A percentile compares a stretch with the other conserved stretches of the same genome.
phyloP scores from a whole-genome alignment of 2,329 filamentous ascomycete species.

The Colletotrichum scovillei region DNA sequence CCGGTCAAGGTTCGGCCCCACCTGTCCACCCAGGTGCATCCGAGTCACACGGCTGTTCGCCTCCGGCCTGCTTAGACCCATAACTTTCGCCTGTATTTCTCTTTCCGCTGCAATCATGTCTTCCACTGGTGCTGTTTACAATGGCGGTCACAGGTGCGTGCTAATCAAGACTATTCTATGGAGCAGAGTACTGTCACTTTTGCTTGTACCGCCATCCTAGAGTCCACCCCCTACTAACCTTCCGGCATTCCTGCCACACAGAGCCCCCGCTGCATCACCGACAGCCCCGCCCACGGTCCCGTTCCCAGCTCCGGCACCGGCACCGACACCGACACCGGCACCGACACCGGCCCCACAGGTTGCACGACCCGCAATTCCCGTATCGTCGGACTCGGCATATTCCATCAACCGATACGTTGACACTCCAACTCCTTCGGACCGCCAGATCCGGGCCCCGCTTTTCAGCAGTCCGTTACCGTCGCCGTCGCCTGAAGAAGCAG shows the following conservation, averaged over 20 bases:
- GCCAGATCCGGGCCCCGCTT: not conserved
- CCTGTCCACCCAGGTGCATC: too few species aligned
- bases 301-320: conserved; percentile 1
- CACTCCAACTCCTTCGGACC: not conserved
- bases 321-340: conserved; percentile 17
- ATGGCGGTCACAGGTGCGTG: not conserved
- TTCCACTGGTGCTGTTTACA: conserved; percentile 12
- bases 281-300: conserved; percentile 6
- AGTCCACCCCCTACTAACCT: not conserved
- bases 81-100: not conserved
- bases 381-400: conserved; percentile 7
- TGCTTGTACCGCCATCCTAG: not conserved
- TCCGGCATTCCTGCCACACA: not conserved
- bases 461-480: not conserved
- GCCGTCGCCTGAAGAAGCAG: not conserved
- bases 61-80: too few species aligned
- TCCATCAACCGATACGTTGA: conserved; percentile 13
- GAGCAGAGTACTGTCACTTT: too few species aligned
- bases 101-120: conserved; percentile 4
- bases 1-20: not conserved
- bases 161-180: too few species aligned
- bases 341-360: not conserved
- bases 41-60: not conserved
- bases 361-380: conserved; percentile 26
- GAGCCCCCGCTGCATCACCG: not conserved